phyloP scores from a whole-genome alignment of 192 early-diverging fungal genomes.

The Phycomyces blakesleeanus region DNA sequence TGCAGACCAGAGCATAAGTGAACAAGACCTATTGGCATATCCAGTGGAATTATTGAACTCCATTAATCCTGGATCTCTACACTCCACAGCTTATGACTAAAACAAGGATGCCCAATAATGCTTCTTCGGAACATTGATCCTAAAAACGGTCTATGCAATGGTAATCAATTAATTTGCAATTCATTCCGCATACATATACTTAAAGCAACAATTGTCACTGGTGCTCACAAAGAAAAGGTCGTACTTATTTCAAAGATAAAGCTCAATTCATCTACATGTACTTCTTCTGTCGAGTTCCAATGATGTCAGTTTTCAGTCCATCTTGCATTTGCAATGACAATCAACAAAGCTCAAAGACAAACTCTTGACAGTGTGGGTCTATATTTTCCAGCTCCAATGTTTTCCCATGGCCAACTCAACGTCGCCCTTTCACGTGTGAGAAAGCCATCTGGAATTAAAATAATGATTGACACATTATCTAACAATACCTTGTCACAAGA shows the following conservation, averaged over 20 bases:
- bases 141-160: slow-evolving; percentile 20
- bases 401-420: slow-evolving; percentile 28
- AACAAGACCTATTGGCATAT: slow-evolving; percentile 2
- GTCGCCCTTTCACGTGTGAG: slow-evolving; percentile 15
- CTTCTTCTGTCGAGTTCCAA: neutral
- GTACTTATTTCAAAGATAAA: slow-evolving; percentile 24
- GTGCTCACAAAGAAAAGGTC: slow-evolving; percentile 11
- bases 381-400: slow-evolving; percentile 11
- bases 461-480: neutral
- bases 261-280: neutral
- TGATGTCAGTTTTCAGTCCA: slow-evolving; percentile 16
- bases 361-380: slow-evolving; percentile 18
- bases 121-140: slow-evolving; percentile 29
- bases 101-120: slow-evolving; percentile 17
- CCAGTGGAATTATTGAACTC: slow-evolving; percentile 22
- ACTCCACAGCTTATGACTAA: slow-evolving; percentile 22
- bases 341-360: slow-evolving; percentile 28
- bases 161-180: slow-evolving; percentile 16
- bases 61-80: slow-evolving; percentile 10
- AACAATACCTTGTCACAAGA: no score
- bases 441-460: neutral
- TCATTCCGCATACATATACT: slow-evolving; percentile 2
- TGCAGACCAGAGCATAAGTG: neutral
- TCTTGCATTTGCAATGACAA: slow-evolving; percentile 24
- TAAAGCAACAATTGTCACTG: slow-evolving; percentile 14